Base-by-base conservation (phyloP, 2,329 filamentous ascomycete species). In the Penicillium brevicompactum region DNA sequence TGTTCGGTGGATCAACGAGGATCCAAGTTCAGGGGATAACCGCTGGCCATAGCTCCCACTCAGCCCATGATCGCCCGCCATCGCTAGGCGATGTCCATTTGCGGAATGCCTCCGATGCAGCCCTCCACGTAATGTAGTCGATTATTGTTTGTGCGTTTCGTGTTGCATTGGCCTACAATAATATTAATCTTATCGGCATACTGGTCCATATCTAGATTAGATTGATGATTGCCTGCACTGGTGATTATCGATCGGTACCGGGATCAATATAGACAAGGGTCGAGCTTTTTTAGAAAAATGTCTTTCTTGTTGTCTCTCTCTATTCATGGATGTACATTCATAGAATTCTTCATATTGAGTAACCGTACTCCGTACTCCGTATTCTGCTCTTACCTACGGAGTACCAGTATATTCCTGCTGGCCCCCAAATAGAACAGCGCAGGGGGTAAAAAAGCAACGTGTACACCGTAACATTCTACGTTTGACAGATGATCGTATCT, bases 21-120 rank as follows among this genome's bases (percentile, higher is more conserved):
- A 50, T 58, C 59, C 49, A 40, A 47, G n/a, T 53, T 49, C 38
- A 56, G 37, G 53, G 54, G 57, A 59, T 64, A 67, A 63, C 60
- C 49, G 59, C 58, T 68, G 67, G 67, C 58, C 67, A 68, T 66
- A 70, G 67, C 67, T 70, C 51, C 41, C 2, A 31, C 44, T 53
- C 45, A 53, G 22, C 21, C 53, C 27, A 49, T 56, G 54, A 56
- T 56, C 54, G 50, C 38, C 51, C 38, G 38, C 47, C 46, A 43
- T 49, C 45, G 34, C 41, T 56, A 53, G 48, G 50, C 45, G 50
- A 56, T n/a, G 45, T 34, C 49, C 56, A 45, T 62, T 66, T 60
- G 48, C 60, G 59, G 27, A 54, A 46, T 59, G 27, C 37, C 57
- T 57, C 62, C 63, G 62, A 55, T 59, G 34, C 51, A 13, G 32